These are phyloP conservation scores for Talaromyces sp. DNA, from an alignment of 2,329 filamentous ascomycete genomes.

Conservation along the genomic window DNA sequence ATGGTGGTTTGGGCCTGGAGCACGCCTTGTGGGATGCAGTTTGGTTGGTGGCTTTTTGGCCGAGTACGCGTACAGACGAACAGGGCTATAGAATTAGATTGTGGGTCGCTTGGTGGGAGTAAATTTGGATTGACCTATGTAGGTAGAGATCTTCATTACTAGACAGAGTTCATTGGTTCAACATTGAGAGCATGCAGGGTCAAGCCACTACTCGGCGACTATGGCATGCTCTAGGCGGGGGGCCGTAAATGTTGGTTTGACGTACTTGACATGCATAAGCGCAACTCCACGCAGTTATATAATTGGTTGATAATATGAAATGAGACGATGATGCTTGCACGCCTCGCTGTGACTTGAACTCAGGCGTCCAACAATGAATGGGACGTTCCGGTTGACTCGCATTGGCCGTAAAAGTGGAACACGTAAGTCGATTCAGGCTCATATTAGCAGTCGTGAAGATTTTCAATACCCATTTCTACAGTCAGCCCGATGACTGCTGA, in stretches of 20 bases:
- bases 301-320: background rate
- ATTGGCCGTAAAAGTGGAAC: background rate
- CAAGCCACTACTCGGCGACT: background rate
- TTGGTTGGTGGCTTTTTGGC: conserved; percentile 13
- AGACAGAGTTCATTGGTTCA: background rate
- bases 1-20: conserved; percentile 21
- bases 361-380: background rate
- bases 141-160: background rate
- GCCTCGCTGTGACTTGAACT: background rate
- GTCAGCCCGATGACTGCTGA: background rate
- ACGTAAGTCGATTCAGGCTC: background rate
- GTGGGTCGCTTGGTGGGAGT: background rate
- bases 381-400: background rate
- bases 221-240: background rate
- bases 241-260: background rate
- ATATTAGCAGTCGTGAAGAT: background rate
- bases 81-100: background rate
- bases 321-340: background rate
- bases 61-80: conserved; percentile 13
- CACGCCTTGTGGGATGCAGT: conserved; percentile 14
- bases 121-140: background rate
- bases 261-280: background rate
- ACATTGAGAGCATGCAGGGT: background rate
- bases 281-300: background rate
- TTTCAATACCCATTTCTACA: background rate